Percentiles rank a stretch among this genome's conserved stretches.
These are phyloP conservation scores for Fusarium staphyleae DNA, from an alignment of 2,329 filamentous ascomycete genomes.

Conservation along the genomic window DNA sequence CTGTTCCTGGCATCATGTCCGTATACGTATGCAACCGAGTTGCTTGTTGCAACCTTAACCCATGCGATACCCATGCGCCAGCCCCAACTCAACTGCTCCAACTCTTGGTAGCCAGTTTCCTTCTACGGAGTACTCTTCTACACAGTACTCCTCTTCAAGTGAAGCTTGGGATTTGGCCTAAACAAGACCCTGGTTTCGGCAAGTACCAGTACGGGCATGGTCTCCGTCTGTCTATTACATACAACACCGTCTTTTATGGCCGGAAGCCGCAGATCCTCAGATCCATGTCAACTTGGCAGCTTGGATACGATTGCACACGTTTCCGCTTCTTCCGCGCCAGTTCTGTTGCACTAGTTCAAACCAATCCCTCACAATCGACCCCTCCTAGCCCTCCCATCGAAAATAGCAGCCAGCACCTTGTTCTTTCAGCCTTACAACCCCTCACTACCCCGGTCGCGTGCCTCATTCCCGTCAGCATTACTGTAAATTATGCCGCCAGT, in stretches of 20 bases:
- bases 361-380: constrained; percentile 1
- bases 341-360: constrained; percentile 6
- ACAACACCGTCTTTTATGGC: constrained; percentile 3
- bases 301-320: constrained; percentile 12
- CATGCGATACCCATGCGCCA: constrained; percentile 1
- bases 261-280: not conserved
- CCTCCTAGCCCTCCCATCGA: constrained; percentile 9
- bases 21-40: not conserved
- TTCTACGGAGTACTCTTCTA: not conserved
- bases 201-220: constrained; percentile 29
- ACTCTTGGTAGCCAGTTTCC: not conserved
- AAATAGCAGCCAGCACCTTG: constrained; percentile 37
- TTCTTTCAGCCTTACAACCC: constrained; percentile 40
- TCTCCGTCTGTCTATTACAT: constrained; percentile 3
- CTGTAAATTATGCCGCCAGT: constrained; percentile 13
- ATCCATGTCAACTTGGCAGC: constrained; percentile 21
- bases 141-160: too few relatives aligned
- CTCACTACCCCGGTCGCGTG: constrained; percentile 31
- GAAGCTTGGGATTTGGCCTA: too few relatives aligned
- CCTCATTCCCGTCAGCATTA: constrained; percentile 20
- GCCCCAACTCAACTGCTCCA: not conserved
- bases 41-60: constrained; percentile 6
- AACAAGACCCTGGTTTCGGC: constrained; percentile 22
- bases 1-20: constrained; percentile 9
- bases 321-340: constrained; percentile 21